These are phyloP conservation scores for Codiaeum variegatum DNA, from an alignment of 441 rosid genomes.

Conservation along the genomic window DNA sequence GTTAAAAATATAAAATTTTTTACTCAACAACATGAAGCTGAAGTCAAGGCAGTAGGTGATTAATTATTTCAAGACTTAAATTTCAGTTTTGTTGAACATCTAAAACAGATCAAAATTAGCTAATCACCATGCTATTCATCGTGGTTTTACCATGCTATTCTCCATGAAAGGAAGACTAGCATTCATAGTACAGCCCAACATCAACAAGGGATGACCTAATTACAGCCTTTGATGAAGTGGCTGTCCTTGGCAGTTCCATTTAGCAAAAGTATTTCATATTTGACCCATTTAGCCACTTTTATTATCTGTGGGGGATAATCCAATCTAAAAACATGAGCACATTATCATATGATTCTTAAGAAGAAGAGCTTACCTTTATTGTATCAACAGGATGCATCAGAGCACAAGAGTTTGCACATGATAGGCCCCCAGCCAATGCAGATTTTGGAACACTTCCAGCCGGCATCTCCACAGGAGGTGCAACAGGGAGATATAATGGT, in stretches of 20 bases:
- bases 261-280: not conserved
- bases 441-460: constrained; percentile 87
- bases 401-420: constrained; percentile 86
- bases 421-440: constrained; percentile 96
- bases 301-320: not conserved
- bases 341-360: constrained; percentile 5
- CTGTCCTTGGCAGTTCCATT: not conserved
- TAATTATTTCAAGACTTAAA: too few relatives aligned
- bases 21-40: too few relatives aligned
- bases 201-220: not conserved
- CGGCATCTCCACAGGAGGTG: constrained; percentile 85
- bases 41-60: too few relatives aligned
- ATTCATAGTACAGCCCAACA: not conserved
- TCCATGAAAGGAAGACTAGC: not conserved
- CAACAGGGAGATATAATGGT: constrained; percentile 57
- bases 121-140: too few relatives aligned
- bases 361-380: constrained; percentile 54
- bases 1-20: too few relatives aligned
- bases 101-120: too few relatives aligned
- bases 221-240: not conserved
- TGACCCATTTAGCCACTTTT: not conserved
- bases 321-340: constrained; percentile 3
- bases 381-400: constrained; percentile 91
- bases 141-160: not conserved
- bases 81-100: too few relatives aligned